Evolutionary conservation across 1,284 basidiomycete genomes (phyloP), one percentile per base, ranked within the genome.

Genomic region (Irpex sp.): DNA sequence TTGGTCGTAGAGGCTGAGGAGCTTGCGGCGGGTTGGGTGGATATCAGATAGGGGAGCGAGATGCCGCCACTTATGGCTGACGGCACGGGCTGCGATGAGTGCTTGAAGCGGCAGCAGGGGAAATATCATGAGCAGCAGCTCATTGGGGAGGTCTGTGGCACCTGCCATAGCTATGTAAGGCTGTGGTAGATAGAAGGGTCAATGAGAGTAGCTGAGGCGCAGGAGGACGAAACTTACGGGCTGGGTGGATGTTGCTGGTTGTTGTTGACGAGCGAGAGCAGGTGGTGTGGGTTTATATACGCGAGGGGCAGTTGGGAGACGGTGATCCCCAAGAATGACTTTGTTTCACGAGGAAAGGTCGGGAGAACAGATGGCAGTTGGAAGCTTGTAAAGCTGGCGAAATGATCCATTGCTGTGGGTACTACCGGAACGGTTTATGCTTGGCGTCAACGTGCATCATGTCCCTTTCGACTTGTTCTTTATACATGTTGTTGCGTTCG

Each of bases 51-150:
- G 38, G n/a, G 61, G 54, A n/a, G 57, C 58, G 13, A 65, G 61
- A 21, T 65, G 51, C 8, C 64, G 57, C 64, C 64, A 65, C 17
- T 60, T 62, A 15, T 37, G 44, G 54, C 55, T 60, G 38, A 61
- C 61, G 40, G 55, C 57, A 19, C 64, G 61, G 5, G 61, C 58
- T 15, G 61, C 51, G 51, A 65, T 57, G 54, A 65, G 64, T 15
- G 58, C 58, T n/a, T 58, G 54, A 2, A 65, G 48, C 1, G 61
- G 58, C 19, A 65, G 58, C n/a, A 47, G 54, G n/a, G 64, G 58
- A 37, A 61, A 52, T 21, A 62, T 51, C 52, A 61, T 58, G 52
- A 65, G 61, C 52, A 62, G 55, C 8, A 65, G 64, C 61, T 65
- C 64, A 36, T 59, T 60, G 19, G 64, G 64, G 5, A 65, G 31